Evolutionary conservation across 129 eudicot species (phyloP), one percentile per base, ranked within the genome.

Genomic region (Flaveria ramosissima): DNA sequence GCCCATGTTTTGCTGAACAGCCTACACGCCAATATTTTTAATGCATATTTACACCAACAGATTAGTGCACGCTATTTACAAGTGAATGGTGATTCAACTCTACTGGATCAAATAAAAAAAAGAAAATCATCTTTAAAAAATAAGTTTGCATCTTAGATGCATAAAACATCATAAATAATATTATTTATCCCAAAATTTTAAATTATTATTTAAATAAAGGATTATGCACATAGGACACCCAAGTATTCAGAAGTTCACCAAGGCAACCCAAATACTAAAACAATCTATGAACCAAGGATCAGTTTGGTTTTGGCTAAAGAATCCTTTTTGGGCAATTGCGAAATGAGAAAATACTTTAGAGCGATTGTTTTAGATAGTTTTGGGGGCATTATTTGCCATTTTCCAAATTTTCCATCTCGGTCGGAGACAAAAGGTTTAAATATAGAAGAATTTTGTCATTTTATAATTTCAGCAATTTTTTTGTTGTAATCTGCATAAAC

Each of bases 1-100:
- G 45, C 78, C 82, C 68, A 87, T 15, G 74, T 91, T 93, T 75
- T 87, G 97, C 81, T 93, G 97, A 67, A 32, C 39, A 32, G 39
- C 39, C 39, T 32, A 32, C 39, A 32, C 39, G 0, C 39, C 39
- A 32, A 32, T 32, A 19, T 2, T 17, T 7, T 43, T 43, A 43
- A 43, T 32, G 5, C 39, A 32, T 32, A 32, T 32, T 2, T 32
- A 32, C 39, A 32, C 39, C 39, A 32, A 32, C 1, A 32, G 39
- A 4, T 32, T 32, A 32, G 39, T 32, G 39, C 98, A 41, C 11
- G 36, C 64, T 4, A 8, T 5, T 14, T 61, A 15, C 45, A 63
- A 27, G 0, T 32, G 39, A 32, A 32, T 6, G 39, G 13, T 43
- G 47, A 7, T 43, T 43, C 47, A 43, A 4, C 39, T 32, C 7